phyloP scores from a whole-genome alignment of 2,329 filamentous ascomycete species.

The Botryosphaeria dothidea region DNA sequence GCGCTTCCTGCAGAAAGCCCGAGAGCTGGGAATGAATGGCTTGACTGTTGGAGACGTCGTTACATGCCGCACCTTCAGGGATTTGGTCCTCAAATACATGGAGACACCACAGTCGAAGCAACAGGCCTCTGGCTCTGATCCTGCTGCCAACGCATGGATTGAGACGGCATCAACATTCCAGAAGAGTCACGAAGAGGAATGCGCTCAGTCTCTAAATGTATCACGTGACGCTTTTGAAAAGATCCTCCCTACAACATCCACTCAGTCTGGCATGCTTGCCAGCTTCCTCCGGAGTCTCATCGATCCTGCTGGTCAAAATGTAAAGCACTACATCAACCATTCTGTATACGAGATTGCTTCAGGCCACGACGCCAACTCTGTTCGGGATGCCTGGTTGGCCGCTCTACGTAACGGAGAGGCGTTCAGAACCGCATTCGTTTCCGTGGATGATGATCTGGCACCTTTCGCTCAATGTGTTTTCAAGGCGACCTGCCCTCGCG shows the following conservation, averaged over 20 bases:
- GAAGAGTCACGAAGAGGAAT: neutral
- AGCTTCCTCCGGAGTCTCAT: constrained; percentile 17
- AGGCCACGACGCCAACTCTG: neutral
- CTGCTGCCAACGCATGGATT: neutral
- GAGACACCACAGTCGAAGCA: neutral
- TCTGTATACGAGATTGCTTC: constrained; percentile 13
- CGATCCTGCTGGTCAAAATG: neutral
- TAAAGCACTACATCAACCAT: constrained; percentile 18
- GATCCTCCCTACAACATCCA: constrained; percentile 16
- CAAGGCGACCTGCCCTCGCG: neutral
- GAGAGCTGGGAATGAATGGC: constrained; percentile 22
- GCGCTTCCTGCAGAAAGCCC: constrained; percentile 23
- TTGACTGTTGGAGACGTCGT: constrained; percentile 33
- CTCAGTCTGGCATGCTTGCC: constrained; percentile 18
- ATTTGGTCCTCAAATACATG: constrained; percentile 9
- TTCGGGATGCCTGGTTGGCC: constrained; percentile 13
- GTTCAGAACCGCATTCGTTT: constrained; percentile 11
- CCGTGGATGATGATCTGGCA: constrained; percentile 17
- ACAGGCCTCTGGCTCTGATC: neutral
- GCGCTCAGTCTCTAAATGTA: neutral
- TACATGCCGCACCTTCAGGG: constrained; percentile 9
- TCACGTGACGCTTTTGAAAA: constrained; percentile 7
- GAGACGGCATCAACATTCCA: neutral
- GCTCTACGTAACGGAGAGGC: constrained; percentile 1
- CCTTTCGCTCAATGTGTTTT: constrained; percentile 19